Percentiles rank a stretch among this genome's conserved stretches.
These are phyloP conservation scores for Aspergillus pseudoterreus DNA, from an alignment of 2,329 filamentous ascomycete species.

Conservation along the genomic window DNA sequence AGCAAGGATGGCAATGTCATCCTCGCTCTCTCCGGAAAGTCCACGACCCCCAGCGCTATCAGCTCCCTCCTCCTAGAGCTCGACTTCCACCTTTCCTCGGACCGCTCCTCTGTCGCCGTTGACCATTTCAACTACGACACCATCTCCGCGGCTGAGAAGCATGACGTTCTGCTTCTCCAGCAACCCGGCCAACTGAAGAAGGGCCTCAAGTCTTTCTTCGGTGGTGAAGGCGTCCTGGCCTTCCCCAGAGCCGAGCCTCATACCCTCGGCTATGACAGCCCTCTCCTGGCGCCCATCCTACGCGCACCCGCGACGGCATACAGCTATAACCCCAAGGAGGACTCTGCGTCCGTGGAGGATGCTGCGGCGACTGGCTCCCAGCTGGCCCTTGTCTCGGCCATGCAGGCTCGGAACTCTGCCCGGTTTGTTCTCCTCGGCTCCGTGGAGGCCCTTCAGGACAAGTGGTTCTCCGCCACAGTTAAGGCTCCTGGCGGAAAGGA, in stretches of 20 bases:
- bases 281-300: slow-evolving; percentile 76
- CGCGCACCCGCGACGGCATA: slow-evolving; percentile 83
- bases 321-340: slow-evolving; percentile 90
- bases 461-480: slow-evolving; percentile 82
- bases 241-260: slow-evolving; percentile 80
- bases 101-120: slow-evolving; percentile 79
- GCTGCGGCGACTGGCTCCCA: slow-evolving; percentile 81
- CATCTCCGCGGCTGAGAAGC: slow-evolving; percentile 70
- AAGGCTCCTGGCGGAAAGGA: slow-evolving; percentile 54
- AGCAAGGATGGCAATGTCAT: slow-evolving; percentile 90
- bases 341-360: slow-evolving; percentile 68
- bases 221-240: slow-evolving; percentile 66
- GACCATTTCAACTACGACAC: slow-evolving; percentile 96
- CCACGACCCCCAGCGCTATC: slow-evolving; percentile 67
- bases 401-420: slow-evolving; percentile 92
- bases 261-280: slow-evolving; percentile 68
- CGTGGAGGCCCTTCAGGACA: slow-evolving; percentile 79
- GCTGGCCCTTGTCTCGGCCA: slow-evolving; percentile 74
- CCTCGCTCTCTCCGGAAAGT: slow-evolving; percentile 71
- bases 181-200: slow-evolving; percentile 62
- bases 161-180: slow-evolving; percentile 81
- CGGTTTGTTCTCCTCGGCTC: slow-evolving; percentile 82
- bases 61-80: slow-evolving; percentile 79
- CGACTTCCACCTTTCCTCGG: slow-evolving; percentile 80
- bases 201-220: slow-evolving; percentile 75